These are phyloP conservation scores for Termitomyces sp. DNA, from an alignment of 768 basidiomycete species.

Conservation along the genomic window DNA sequence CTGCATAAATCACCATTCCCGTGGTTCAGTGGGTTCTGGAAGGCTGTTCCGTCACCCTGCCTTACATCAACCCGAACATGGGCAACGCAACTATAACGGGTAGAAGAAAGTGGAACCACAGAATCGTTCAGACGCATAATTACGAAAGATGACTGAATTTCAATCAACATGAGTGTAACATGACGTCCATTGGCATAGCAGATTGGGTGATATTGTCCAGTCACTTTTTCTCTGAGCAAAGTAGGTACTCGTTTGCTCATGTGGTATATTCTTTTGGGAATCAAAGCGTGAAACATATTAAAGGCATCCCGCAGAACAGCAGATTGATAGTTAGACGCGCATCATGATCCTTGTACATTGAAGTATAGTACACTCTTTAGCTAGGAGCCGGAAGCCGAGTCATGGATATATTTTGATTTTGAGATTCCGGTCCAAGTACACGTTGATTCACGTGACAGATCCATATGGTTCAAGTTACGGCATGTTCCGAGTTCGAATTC, in stretches of 20 bases:
- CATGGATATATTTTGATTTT: not conserved
- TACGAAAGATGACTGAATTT: too few species aligned
- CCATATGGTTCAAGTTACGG: too few species aligned
- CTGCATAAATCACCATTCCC: too few species aligned
- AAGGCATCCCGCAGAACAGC: not conserved
- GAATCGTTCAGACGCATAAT: not conserved
- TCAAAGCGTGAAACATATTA: not conserved
- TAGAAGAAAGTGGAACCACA: not conserved
- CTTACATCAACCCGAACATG: too few species aligned
- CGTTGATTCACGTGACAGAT: too few species aligned
- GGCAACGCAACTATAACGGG: not conserved
- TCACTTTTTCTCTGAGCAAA: not conserved
- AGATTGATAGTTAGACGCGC: not conserved
- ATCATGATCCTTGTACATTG: not conserved
- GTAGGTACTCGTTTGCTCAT: not conserved
- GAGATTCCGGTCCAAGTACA: too few species aligned
- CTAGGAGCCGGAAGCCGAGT: too few species aligned
- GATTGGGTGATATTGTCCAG: not conserved
- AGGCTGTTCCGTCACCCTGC: too few species aligned
- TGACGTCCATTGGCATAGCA: not conserved
- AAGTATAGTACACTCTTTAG: not conserved
- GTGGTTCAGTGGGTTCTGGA: too few species aligned
- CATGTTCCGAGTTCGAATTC: not conserved
- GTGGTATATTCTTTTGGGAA: not conserved
- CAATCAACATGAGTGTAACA: not conserved